A percentile compares a stretch with the other conserved stretches of the same genome.
phyloP scores from a whole-genome alignment of 257 asterid species.

The Linaria vulgaris region DNA sequence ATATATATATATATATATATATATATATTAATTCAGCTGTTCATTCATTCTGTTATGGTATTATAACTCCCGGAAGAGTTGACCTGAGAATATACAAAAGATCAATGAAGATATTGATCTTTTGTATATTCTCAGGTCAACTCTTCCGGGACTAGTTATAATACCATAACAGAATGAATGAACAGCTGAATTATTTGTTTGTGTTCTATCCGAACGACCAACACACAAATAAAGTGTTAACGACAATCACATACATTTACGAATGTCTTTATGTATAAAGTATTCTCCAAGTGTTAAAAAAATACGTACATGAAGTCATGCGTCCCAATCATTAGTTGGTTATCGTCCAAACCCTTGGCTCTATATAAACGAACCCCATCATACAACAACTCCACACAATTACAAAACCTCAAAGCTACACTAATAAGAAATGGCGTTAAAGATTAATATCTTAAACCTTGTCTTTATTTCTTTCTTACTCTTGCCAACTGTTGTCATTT shows the following conservation, averaged over 20 bases:
- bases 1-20: too few species aligned
- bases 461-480: constrained; percentile 26
- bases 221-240: neutral
- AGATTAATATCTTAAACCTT: constrained; percentile 20
- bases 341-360: neutral
- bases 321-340: neutral
- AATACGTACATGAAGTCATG: neutral
- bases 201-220: constrained; percentile 23
- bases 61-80: constrained; percentile 1
- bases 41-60: constrained; percentile 12
- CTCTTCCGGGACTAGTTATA: neutral
- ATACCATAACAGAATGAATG: constrained; percentile 11
- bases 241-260: too few species aligned
- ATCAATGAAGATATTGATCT: neutral
- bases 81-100: constrained; percentile 7
- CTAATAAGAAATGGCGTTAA: constrained; percentile 28
- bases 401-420: neutral
- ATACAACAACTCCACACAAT: constrained; percentile 23
- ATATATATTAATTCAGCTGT: constrained; percentile 14
- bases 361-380: constrained; percentile 32
- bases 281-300: neutral
- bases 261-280: too few species aligned
- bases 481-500: constrained; percentile 28
- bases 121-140: constrained; percentile 20
- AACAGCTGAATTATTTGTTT: constrained; percentile 11